Percentiles rank a stretch among this genome's conserved stretches.
Conservation (phyloP, 345 rosid genomes). For the Bruguiera parviflora region DNA sequence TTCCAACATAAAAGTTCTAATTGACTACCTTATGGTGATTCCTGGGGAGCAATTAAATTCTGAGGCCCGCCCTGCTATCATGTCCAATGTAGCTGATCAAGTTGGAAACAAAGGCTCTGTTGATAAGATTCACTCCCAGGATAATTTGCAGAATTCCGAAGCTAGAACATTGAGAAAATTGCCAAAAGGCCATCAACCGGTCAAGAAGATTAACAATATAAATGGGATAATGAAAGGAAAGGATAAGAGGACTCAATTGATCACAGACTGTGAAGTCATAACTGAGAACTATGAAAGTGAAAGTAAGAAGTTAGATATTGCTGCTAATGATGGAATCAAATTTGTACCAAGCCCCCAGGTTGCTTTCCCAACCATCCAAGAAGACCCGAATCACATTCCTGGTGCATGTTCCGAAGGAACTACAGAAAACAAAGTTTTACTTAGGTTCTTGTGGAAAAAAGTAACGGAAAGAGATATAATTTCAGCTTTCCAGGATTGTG, state of each 20-base stretch:
- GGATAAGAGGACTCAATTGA: not conserved
- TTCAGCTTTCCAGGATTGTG: conserved; percentile 14
- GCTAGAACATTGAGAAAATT: conserved; percentile 12
- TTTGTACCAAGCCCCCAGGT: not conserved
- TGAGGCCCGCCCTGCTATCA: not conserved
- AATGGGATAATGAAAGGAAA: conserved; percentile 11
- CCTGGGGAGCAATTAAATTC: not conserved
- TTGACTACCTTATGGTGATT: conserved; percentile 19
- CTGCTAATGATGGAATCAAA: not conserved
- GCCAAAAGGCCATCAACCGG: not conserved
- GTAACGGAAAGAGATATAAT: conserved; percentile 7
- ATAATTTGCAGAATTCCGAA: conserved; percentile 8
- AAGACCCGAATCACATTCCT: conserved; percentile 14
- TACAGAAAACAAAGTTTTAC: conserved; percentile 22
- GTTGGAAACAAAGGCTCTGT: not conserved
- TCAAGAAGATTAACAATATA: conserved; percentile 6
- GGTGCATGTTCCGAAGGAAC: conserved; percentile 10
- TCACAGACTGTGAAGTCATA: not conserved
- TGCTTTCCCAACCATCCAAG: conserved; percentile 13
- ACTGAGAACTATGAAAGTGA: not conserved
- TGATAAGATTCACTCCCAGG: not conserved
- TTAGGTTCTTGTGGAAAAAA: conserved; percentile 26
- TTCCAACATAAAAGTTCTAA: not conserved
- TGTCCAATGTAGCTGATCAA: conserved; percentile 4
- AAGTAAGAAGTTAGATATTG: not conserved